phyloP scores from a whole-genome alignment of 2,329 filamentous ascomycete genomes.

The Sphaerostilbella broomeana region DNA sequence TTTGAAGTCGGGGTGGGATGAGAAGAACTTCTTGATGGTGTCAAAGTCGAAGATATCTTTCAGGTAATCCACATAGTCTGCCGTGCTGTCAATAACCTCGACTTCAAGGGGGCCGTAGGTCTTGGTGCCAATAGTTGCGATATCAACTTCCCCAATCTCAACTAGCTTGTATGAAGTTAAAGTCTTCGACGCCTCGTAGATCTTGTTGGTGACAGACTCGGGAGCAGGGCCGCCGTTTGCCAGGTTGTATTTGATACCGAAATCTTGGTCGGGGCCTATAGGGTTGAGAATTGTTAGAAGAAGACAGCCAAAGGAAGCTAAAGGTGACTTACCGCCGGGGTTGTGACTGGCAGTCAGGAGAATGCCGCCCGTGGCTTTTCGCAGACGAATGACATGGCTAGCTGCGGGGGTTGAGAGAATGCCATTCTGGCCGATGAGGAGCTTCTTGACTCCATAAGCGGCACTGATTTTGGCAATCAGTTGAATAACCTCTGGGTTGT shows the following conservation, averaged over 20 bases:
- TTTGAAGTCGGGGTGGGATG: conserved; percentile 84
- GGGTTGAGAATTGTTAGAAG: too few relatives aligned
- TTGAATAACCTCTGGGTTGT: conserved; percentile 94
- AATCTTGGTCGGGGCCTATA: conserved; percentile 83
- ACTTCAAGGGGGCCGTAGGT: conserved; percentile 84
- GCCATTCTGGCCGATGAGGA: conserved; percentile 90
- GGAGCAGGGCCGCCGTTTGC: conserved; percentile 93
- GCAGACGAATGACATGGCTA: conserved; percentile 90
- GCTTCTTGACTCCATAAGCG: conserved; percentile 98
- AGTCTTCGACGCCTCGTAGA: conserved; percentile 84
- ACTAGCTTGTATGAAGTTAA: conserved; percentile 89
- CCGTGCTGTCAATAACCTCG: conserved; percentile 87
- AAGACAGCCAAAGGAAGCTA: too few relatives aligned
- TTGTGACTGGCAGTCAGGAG: conserved; percentile 97
- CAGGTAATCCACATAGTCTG: conserved; percentile 89
- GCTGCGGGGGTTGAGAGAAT: conserved; percentile 95
- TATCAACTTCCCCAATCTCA: conserved; percentile 80
- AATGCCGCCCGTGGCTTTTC: conserved; percentile 93
- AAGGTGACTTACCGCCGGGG: conserved; percentile 80
- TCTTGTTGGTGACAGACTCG: conserved; percentile 96
- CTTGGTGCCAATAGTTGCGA: conserved; percentile 72
- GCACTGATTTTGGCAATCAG: conserved; percentile 95
- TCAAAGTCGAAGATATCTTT: conserved; percentile 99
- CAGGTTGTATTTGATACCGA: conserved; percentile 99
- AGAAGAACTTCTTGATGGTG: conserved; percentile 90